Conservation (phyloP, 2,329 filamentous ascomycete species). For the Pseudogymnoascus sp. region DNA sequence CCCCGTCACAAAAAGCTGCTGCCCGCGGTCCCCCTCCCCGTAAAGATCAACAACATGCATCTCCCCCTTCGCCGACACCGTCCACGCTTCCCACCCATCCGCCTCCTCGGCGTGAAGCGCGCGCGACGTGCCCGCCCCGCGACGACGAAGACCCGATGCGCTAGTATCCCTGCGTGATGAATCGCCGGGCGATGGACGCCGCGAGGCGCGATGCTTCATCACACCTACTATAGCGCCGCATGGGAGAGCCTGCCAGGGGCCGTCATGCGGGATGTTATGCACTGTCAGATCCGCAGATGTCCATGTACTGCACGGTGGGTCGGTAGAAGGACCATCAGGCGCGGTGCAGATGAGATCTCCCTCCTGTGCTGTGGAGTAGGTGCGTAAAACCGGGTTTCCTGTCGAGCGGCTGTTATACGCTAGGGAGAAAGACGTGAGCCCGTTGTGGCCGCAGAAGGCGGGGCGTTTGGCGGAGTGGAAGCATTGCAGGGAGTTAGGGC, state of each 20-base stretch:
- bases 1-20: constrained; percentile 56
- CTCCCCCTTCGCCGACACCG: constrained; percentile 39
- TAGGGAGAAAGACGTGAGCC: constrained; percentile 56
- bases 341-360: constrained; percentile 52
- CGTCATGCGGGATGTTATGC: constrained; percentile 53
- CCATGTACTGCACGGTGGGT: constrained; percentile 44
- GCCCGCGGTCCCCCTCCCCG: constrained; percentile 23
- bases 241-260: constrained; percentile 56
- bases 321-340: constrained; percentile 34
- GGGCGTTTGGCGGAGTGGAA: constrained; percentile 47
- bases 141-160: constrained; percentile 16
- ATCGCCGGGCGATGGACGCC: constrained; percentile 18
- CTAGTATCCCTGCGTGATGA: neutral
- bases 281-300: constrained; percentile 43
- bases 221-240: constrained; percentile 58
- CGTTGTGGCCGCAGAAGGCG: constrained; percentile 47
- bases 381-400: constrained; percentile 58
- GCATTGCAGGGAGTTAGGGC: constrained; percentile 52
- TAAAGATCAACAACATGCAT: constrained; percentile 21
- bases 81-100: constrained; percentile 47
- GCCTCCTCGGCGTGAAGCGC: constrained; percentile 17
- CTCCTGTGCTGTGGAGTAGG: constrained; percentile 48
- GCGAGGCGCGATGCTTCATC: constrained; percentile 36
- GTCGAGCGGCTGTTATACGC: constrained; percentile 50
- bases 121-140: constrained; percentile 11